Base-by-base conservation (phyloP, 1,139 yeast species). In the Suhomyces atakaporum region DNA sequence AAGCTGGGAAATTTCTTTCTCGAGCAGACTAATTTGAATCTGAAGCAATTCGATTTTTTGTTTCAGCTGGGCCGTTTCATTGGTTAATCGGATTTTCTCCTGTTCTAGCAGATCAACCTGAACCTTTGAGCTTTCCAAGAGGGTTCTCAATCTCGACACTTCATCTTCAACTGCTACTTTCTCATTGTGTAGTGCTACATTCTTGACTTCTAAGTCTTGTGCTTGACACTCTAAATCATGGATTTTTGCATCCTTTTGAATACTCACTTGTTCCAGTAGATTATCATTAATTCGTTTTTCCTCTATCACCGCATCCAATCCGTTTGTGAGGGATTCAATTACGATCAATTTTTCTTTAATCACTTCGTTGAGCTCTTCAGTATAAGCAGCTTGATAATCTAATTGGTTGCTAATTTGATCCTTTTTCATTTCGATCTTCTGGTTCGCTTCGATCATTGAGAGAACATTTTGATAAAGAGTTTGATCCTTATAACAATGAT, bases 191-290 rank as follows among this genome's bases (percentile, higher is more conserved):
- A 20, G 9, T 7, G 14, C 9, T 11, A 5, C 4, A 12, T 12
- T 24, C 7, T 24, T n/a, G 5, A 5, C 7, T 11, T 24, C 13
- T 25, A 14, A 18, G 9, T 10, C 14, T 7, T 12, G 18, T 10
- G 20, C 16, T 20, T 7, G 8, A 5, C 11, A 6, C 13, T 20
- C 25, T 5, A 28, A 16, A 14, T 28, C 25, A 9, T 15, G 3
- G 8, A 19, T 21, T 28, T 28, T 28, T 28, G 25, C 31, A 28
- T 24, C 25, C 25, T 19, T 11, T 20, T 28, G 18, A 2, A 20
- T 14, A 12, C 12, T 11, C 2, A 3, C 11, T 20, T 20, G 10
- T 14, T 25, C 24, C 13, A 5, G 11, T n/a, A 6, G 5, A 3
- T 14, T 13, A 7, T 25, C 16, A 20, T 15, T 8, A 14, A 9